phyloP scores from a whole-genome alignment of 108 stramenopile genomes.

The Cyclotella choctawhatcheeana region DNA sequence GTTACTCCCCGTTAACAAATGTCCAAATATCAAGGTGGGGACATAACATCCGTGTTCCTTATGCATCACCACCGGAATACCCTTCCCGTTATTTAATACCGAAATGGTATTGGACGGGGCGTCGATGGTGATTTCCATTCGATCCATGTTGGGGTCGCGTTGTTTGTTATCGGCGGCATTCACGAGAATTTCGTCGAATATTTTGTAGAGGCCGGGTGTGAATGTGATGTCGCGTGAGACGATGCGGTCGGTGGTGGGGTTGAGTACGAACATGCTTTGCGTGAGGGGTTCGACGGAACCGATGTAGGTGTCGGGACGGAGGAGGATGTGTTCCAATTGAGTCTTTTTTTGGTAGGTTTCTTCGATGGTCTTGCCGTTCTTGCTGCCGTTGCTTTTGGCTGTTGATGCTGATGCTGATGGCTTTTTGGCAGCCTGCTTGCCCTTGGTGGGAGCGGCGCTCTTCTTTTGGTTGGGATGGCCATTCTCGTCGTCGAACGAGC shows the following conservation, averaged over 20 bases:
- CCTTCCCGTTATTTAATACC: conserved; percentile 98
- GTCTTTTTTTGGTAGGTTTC: conserved; percentile 97
- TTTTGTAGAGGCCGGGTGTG: conserved; percentile 98
- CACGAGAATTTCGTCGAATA: conserved; percentile 99
- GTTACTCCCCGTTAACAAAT: conserved; percentile 57
- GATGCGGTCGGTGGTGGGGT: conserved; percentile 16
- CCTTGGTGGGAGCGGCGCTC: too few relatives aligned
- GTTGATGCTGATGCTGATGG: too few relatives aligned
- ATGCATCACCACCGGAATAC: conserved; percentile 84
- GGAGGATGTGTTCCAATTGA: conserved; percentile 97
- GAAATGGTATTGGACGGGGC: conserved; percentile 86
- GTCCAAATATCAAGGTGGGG: conserved; percentile 94
- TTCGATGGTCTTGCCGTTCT: conserved; percentile 79
- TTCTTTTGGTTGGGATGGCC: conserved; percentile 49
- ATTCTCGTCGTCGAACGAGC: conserved; percentile 56
- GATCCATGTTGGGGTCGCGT: conserved; percentile 96
- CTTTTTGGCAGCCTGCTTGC: too few relatives aligned
- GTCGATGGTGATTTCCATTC: conserved; percentile 90
- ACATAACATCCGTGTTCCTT: conserved; percentile 86
- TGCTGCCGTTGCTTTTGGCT: neutral
- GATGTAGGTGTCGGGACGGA: conserved; percentile 99
- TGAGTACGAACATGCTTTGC: conserved; percentile 92
- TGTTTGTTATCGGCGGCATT: conserved; percentile 99
- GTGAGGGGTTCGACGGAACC: conserved; percentile 75
- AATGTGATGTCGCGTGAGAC: conserved; percentile 75